Evolutionary conservation across 192 early-diverging fungal genomes (phyloP).

Genomic region (Backusella westeae): DNA sequence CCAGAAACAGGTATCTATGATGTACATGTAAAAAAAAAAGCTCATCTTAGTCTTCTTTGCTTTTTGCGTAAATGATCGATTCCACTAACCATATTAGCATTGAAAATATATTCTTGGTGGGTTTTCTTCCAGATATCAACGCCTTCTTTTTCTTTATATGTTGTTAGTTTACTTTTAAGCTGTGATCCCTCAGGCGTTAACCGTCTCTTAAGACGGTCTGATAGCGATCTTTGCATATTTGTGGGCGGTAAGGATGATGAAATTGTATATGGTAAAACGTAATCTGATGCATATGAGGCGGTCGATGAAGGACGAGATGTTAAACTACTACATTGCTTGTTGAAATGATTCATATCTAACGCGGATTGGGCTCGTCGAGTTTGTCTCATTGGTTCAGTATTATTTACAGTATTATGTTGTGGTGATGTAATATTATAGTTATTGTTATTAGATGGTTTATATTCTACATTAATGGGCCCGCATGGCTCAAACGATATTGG

Average conservation of each 20-base stretch:
- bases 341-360: neutral
- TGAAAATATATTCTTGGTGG: neutral
- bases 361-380: neutral
- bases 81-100: constrained; percentile 10
- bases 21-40: neutral
- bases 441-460: neutral
- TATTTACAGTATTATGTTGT: neutral
- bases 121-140: constrained; percentile 9
- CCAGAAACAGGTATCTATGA: constrained; percentile 4
- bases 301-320: neutral
- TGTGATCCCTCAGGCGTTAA: neutral
- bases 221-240: constrained; percentile 1
- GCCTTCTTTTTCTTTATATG: constrained; percentile 18
- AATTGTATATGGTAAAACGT: neutral
- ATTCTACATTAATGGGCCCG: neutral
- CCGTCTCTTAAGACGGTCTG: constrained; percentile 2
- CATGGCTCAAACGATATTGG: constrained; percentile 22
- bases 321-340: neutral
- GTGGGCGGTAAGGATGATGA: neutral
- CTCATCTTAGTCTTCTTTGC: neutral
- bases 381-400: neutral
- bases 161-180: neutral
- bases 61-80: neutral
- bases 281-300: neutral
- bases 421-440: neutral